Conservation (phyloP, 73 alveolate genomes). For the Paramecium sonneborni region DNA sequence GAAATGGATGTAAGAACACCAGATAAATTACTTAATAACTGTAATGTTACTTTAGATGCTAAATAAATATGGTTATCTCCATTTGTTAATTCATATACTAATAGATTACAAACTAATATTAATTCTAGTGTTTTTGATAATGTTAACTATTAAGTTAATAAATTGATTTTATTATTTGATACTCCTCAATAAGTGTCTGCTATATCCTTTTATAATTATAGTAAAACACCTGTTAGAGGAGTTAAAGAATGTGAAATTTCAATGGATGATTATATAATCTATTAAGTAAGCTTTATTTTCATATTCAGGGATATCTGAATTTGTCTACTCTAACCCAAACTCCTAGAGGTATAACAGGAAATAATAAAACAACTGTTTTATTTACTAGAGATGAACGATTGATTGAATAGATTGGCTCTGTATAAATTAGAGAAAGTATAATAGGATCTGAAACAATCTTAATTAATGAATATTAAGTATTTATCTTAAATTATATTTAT, state of each 20-base stretch:
- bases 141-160: conserved; percentile 45
- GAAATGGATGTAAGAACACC: conserved; percentile 84
- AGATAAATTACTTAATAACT: conserved; percentile 81
- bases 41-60: conserved; percentile 74
- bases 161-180: conserved; percentile 72
- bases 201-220: conserved; percentile 79
- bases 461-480: conserved; percentile 7
- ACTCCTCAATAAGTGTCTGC: conserved; percentile 71
- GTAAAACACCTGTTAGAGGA: conserved; percentile 86
- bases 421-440: neutral
- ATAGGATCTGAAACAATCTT: neutral
- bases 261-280: conserved; percentile 77
- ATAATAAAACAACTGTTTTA: conserved; percentile 23
- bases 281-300: conserved; percentile 62
- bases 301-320: neutral
- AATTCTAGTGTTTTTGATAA: neutral
- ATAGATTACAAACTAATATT: conserved; percentile 14
- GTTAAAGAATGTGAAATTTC: conserved; percentile 82
- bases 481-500: neutral
- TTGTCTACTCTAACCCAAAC: conserved; percentile 7
- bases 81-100: conserved; percentile 71
- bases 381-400: conserved; percentile 17
- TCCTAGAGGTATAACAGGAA: neutral
- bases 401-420: neutral
- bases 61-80: conserved; percentile 89